Base-by-base conservation (phyloP, 495 filamentous ascomycete genomes). In the Trichoderma orchidacearum region DNA sequence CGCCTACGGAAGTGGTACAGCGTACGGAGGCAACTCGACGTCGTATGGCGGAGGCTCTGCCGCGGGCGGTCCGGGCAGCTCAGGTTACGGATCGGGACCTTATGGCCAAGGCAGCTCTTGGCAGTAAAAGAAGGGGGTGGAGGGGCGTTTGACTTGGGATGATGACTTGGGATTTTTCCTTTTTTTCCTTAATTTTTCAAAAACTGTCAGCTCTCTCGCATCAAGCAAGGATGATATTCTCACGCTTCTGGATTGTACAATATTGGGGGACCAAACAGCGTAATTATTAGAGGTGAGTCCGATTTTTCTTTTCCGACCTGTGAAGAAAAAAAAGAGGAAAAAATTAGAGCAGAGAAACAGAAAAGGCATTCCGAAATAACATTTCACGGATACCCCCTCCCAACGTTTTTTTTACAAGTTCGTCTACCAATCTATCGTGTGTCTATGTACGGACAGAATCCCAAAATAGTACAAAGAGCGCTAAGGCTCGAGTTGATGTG, bases 61-160 rank as follows among this genome's bases (percentile, higher is more conserved):
- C n/a, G n/a, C 25, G 25, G 25, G 12, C 18, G 72, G 71, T 29
- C 87, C 87, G 5, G 88, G 83, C 58, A 82, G 84, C 18, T 90
- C 87, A 15, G 82, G 87, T 5, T 91, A 86, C 64, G 80, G 75
- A 9, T 74, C 73, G 50, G 70, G 77, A 41, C 84, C 81, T 62
- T 72, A 77, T 6, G 89, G 85, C 83, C 81, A 81, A 7, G 53
- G 53, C 21, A 27, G 23, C 23, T 23, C 30, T 5, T 70, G 65
- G 67, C 58, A 60, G 35, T 69, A 58, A 62, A 56, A 6, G 41
- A 48, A 66, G 23, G 21, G 18, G 36, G 41, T n/a, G n/a, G n/a
- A n/a, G 32, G n/a, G 32, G 41, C 41, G 41, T 48, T 48, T 48
- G 41, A 48, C n/a, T n/a, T 48, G 41, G 41, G 21, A 27, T 48